These are phyloP conservation scores for Cladosporium sp. DNA, from an alignment of 2,329 filamentous ascomycete species.

Conservation along the genomic window DNA sequence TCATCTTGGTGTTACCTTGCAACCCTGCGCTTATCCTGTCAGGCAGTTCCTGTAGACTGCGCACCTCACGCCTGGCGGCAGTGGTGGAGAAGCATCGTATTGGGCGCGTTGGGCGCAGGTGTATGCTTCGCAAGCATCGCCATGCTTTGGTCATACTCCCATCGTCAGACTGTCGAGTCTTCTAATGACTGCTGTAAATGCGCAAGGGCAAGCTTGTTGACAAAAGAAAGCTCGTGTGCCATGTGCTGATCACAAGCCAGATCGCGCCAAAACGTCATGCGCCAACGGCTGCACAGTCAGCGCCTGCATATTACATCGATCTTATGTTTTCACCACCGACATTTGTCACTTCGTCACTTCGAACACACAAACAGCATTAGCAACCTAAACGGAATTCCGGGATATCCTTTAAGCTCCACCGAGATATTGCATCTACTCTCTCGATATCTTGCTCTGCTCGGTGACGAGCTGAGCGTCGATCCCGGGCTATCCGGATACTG, in stretches of 20 bases:
- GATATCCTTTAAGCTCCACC: background rate
- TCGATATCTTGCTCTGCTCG: background rate
- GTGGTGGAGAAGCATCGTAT: slow-evolving; percentile 54
- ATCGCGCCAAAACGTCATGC: slow-evolving; percentile 6
- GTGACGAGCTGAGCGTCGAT: background rate
- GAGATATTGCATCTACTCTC: background rate
- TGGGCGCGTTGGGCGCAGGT: slow-evolving; percentile 7
- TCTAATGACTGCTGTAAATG: background rate
- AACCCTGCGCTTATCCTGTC: slow-evolving; percentile 63
- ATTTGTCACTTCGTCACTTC: background rate
- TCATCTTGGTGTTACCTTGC: slow-evolving; percentile 50
- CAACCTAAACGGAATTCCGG: background rate
- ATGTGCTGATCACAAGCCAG: slow-evolving; percentile 7
- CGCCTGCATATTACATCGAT: slow-evolving; percentile 11
- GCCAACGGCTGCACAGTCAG: slow-evolving; percentile 9
- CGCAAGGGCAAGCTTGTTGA: background rate
- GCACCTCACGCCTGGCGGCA: slow-evolving; percentile 48
- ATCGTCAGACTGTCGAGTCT: slow-evolving; percentile 22
- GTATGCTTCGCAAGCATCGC: slow-evolving; percentile 29
- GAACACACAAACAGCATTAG: background rate
- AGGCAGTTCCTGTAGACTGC: slow-evolving; percentile 53
- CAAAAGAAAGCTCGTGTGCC: background rate
- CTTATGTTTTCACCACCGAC: slow-evolving; percentile 1
- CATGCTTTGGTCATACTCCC: slow-evolving; percentile 34
- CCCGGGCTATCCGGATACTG: background rate